Conservation (phyloP, 306 rosid species). For the Vicia sativa region DNA sequence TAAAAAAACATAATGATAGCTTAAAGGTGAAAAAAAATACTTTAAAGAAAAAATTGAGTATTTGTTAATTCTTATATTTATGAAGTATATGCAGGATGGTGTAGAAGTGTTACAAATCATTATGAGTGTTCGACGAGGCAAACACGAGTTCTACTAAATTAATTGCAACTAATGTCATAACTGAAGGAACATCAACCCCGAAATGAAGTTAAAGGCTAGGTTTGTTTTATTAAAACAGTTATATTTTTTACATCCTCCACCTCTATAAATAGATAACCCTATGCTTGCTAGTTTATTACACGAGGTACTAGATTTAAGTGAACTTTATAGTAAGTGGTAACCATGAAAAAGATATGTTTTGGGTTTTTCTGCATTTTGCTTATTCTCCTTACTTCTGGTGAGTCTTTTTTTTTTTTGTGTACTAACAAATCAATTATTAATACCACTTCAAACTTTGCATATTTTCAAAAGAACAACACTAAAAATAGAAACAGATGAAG, state of each 20-base stretch:
- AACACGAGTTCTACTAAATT: too few relatives aligned
- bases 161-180: neutral
- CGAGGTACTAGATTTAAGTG: neutral
- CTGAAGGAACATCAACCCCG: neutral
- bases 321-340: neutral
- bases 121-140: too few relatives aligned
- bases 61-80: too few relatives aligned
- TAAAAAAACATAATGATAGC: too few relatives aligned
- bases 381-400: slow-evolving; percentile 53
- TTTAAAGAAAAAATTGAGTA: too few relatives aligned
- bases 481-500: too few relatives aligned
- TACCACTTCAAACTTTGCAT: too few relatives aligned
- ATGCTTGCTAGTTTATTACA: neutral
- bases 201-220: neutral
- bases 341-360: slow-evolving; percentile 47
- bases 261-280: slow-evolving; percentile 36
- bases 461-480: too few relatives aligned
- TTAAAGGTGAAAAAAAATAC: too few relatives aligned
- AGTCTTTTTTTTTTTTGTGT: neutral
- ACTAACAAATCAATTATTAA: too few relatives aligned
- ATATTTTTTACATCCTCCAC: neutral
- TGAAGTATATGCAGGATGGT: too few relatives aligned
- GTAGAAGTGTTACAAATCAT: too few relatives aligned
- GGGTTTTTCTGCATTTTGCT: slow-evolving; percentile 46
- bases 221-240: neutral